Conservation (phyloP, 352 stramenopile genomes). For the Phytophthora chlamydospora region DNA sequence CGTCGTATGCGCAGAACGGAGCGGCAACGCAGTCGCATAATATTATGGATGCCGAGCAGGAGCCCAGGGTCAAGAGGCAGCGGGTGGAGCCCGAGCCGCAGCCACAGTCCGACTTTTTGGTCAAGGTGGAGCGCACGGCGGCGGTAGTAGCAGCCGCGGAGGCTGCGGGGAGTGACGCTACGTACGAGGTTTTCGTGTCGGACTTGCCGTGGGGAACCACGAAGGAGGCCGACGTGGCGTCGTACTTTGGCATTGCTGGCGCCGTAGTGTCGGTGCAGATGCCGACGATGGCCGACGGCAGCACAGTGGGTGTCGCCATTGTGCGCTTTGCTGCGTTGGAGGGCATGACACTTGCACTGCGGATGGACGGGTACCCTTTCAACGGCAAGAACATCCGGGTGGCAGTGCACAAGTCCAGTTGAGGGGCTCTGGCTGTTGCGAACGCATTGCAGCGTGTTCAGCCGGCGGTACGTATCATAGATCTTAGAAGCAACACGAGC, state of each 20-base stretch:
- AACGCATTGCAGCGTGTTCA: constrained; percentile 6
- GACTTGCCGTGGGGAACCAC: constrained; percentile 62
- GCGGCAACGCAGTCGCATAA: constrained; percentile 11
- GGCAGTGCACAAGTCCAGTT: constrained; percentile 44
- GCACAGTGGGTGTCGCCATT: constrained; percentile 70
- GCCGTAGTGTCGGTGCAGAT: constrained; percentile 63
- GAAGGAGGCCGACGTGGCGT: constrained; percentile 54
- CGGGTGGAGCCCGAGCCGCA: constrained; percentile 32
- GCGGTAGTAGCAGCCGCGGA: constrained; percentile 25
- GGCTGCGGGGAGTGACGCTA: constrained; percentile 13
- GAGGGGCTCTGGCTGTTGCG: background rate
- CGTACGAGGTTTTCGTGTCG: constrained; percentile 68
- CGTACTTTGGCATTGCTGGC: constrained; percentile 69
- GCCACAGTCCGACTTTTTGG: constrained; percentile 28
- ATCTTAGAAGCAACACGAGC: constrained; percentile 35
- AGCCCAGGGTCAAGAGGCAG: constrained; percentile 42
- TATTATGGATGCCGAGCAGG: constrained; percentile 28
- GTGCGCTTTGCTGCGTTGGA: constrained; percentile 61
- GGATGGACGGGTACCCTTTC: constrained; percentile 75
- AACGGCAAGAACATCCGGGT: constrained; percentile 73
- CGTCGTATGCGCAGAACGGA: constrained; percentile 22
- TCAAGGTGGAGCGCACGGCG: constrained; percentile 61
- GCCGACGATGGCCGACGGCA: constrained; percentile 74
- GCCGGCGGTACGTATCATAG: constrained; percentile 31
- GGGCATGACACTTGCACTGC: constrained; percentile 55